phyloP scores from a whole-genome alignment of 2,329 filamentous ascomycete genomes.

The Metarhizium album region DNA sequence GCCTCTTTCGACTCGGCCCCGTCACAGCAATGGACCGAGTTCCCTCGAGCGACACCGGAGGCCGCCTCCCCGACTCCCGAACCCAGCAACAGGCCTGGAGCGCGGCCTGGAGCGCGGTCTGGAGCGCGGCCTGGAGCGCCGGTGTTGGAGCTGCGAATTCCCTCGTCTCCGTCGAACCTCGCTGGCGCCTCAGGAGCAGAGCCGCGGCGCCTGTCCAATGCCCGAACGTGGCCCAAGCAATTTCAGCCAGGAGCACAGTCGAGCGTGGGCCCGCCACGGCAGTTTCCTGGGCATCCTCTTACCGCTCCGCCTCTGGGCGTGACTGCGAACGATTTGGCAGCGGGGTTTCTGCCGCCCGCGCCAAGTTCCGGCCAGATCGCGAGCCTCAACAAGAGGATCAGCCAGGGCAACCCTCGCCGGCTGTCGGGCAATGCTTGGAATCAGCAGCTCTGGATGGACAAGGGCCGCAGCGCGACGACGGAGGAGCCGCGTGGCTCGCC shows the following conservation, averaged over 20 bases:
- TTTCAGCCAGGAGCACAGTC: slow-evolving; percentile 15
- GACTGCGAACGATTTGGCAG: slow-evolving; percentile 21
- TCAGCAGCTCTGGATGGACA: slow-evolving; percentile 4
- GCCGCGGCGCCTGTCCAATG: slow-evolving; percentile 22
- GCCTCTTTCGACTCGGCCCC: not conserved
- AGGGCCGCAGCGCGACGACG: not conserved
- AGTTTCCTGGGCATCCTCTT: slow-evolving; percentile 25
- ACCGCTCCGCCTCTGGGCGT: slow-evolving; percentile 27
- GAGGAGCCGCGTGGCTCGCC: not conserved
- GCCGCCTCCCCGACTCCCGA: not conserved
- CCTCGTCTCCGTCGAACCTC: slow-evolving; percentile 8
- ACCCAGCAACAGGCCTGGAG: not conserved
- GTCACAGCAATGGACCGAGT: not conserved
- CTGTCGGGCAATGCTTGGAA: slow-evolving; percentile 31
- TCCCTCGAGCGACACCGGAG: not conserved
- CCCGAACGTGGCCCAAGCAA: slow-evolving; percentile 36
- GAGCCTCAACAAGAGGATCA: slow-evolving; percentile 26
- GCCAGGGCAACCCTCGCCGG: slow-evolving; percentile 28
- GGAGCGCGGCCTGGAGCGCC: slow-evolving; percentile 3
- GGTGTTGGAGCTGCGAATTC: slow-evolving; percentile 19
- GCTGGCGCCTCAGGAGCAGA: slow-evolving; percentile 9
- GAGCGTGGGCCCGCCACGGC: slow-evolving; percentile 6
- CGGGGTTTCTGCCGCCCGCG: slow-evolving; percentile 24
- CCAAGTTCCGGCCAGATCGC: slow-evolving; percentile 29
- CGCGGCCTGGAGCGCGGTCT: slow-evolving; percentile 2